A percentile compares a stretch with the other conserved stretches of the same genome.
phyloP scores from a whole-genome alignment of 768 basidiomycete species.

The Cystobasidium ongulense region DNA sequence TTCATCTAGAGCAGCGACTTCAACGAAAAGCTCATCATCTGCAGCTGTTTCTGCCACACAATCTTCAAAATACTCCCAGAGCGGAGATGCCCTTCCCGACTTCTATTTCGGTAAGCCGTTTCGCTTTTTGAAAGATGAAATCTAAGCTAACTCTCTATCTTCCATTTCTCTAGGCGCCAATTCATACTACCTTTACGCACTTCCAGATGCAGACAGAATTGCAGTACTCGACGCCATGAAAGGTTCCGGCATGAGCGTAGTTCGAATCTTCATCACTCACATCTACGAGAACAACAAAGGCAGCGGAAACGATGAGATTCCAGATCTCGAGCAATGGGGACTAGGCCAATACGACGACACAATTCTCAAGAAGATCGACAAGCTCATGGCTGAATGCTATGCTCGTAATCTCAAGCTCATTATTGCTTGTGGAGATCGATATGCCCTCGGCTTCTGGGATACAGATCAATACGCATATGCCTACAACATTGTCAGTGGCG shows the following conservation, averaged over 20 bases:
- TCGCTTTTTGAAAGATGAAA: neutral
- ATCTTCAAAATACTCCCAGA: neutral
- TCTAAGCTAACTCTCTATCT: neutral
- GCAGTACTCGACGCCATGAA: constrained; percentile 41
- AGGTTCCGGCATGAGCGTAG: constrained; percentile 38
- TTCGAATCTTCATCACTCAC: constrained; percentile 40
- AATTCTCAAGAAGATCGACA: constrained; percentile 41
- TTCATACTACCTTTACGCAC: constrained; percentile 40
- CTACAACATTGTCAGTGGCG: constrained; percentile 36
- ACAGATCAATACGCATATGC: constrained; percentile 41
- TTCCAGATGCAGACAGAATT: constrained; percentile 32
- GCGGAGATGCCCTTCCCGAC: neutral
- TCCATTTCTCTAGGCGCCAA: constrained; percentile 35
- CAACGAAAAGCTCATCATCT: neutral
- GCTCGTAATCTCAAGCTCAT: constrained; percentile 40
- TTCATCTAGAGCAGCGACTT: neutral
- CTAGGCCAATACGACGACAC: constrained; percentile 43
- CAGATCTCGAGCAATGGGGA: constrained; percentile 35
- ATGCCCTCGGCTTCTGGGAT: constrained; percentile 43
- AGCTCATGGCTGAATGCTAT: constrained; percentile 41
- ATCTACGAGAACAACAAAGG: constrained; percentile 39
- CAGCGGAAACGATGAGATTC: constrained; percentile 30
- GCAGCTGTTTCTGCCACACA: neutral
- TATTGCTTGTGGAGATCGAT: constrained; percentile 42
- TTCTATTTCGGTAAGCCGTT: constrained; percentile 13